Conservation (phyloP, 768 basidiomycete genomes). For the Russula olivacea region DNA sequence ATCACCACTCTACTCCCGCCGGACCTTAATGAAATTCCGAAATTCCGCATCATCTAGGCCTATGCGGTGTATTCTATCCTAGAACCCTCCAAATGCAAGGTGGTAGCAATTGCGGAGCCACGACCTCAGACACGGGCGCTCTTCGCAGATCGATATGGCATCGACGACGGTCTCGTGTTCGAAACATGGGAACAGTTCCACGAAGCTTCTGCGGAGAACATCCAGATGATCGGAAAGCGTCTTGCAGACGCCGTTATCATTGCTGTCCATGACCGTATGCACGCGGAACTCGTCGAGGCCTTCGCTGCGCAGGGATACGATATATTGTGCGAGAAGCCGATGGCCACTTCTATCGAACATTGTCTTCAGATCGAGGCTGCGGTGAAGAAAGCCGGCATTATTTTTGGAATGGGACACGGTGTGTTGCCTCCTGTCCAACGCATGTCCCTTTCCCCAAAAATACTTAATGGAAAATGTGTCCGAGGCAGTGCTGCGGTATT, state of each 20-base stretch:
- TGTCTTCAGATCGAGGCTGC: constrained; percentile 71
- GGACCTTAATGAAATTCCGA: not conserved
- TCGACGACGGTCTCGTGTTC: constrained; percentile 70
- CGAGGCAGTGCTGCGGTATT: constrained; percentile 86
- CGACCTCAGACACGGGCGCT: constrained; percentile 54
- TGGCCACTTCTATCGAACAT: constrained; percentile 70
- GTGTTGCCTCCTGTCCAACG: constrained; percentile 21
- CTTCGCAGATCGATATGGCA: constrained; percentile 50
- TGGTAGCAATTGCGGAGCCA: constrained; percentile 84
- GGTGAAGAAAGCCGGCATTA: constrained; percentile 58
- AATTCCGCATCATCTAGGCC: constrained; percentile 34
- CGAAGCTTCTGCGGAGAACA: constrained; percentile 59
- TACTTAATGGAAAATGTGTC: not conserved
- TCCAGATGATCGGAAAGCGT: constrained; percentile 56
- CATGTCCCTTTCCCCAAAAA: not conserved
- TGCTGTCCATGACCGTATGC: constrained; percentile 76
- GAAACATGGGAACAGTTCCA: constrained; percentile 64
- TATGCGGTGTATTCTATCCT: constrained; percentile 60
- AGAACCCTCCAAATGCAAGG: constrained; percentile 58
- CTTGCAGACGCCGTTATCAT: constrained; percentile 81
- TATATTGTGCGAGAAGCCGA: constrained; percentile 89
- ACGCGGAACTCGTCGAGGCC: constrained; percentile 63
- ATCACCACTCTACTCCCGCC: too few relatives aligned
- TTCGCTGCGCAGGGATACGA: constrained; percentile 82
- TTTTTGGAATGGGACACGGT: constrained; percentile 91